Conservation (phyloP, 2,329 filamentous ascomycete species). For the Immersiporthe knoxdaviesiana region DNA sequence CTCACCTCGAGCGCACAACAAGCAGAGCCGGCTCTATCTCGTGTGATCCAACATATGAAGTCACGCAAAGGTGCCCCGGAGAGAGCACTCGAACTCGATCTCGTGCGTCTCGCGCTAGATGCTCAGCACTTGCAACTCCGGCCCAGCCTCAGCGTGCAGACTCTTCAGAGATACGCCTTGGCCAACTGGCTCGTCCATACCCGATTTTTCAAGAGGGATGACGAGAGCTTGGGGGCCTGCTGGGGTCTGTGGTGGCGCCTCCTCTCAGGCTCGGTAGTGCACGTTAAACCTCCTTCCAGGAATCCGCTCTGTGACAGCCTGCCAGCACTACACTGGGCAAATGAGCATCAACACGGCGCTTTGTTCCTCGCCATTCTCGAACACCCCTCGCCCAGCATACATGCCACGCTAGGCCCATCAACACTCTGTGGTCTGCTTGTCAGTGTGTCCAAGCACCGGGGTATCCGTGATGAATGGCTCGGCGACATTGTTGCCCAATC, state of each 20-base stretch:
- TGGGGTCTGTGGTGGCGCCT: conserved; percentile 1
- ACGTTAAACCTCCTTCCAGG: not conserved
- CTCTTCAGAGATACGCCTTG: not conserved
- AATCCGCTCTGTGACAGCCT: not conserved
- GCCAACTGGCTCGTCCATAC: not conserved
- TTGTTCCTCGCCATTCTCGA: not conserved
- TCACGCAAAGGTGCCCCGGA: not conserved
- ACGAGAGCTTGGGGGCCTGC: not conserved
- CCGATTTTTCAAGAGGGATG: not conserved
- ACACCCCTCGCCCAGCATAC: not conserved
- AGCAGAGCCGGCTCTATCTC: not conserved
- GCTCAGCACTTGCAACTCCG: not conserved
- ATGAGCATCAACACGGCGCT: not conserved
- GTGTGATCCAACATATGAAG: not conserved
- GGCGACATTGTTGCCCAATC: not conserved
- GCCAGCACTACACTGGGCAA: not conserved
- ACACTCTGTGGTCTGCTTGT: not conserved
- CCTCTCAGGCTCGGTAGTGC: not conserved
- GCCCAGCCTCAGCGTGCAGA: not conserved
- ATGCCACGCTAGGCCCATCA: not conserved
- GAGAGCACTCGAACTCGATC: not conserved
- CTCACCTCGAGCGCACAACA: not conserved
- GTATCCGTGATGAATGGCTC: not conserved
- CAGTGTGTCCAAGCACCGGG: not conserved
- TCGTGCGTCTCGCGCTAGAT: not conserved